phyloP scores from a whole-genome alignment of 2,329 filamentous ascomycete genomes.

The Monilinia vaccinii-corymbosi region DNA sequence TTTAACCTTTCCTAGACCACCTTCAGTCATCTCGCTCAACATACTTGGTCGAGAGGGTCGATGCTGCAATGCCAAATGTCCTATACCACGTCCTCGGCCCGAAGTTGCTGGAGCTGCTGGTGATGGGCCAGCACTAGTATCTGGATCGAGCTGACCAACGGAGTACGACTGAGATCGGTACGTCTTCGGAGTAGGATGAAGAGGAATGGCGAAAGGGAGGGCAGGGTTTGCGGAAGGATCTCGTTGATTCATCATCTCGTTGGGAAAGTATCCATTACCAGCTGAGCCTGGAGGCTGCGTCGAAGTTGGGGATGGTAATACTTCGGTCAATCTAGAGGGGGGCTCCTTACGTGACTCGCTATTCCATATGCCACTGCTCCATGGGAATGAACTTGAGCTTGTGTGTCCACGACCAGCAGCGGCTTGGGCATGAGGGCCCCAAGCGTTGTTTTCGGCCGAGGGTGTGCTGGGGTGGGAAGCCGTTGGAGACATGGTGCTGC shows the following conservation, averaged over 20 bases:
- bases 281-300: slow-evolving; percentile 36
- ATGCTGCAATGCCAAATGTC: slow-evolving; percentile 65
- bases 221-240: slow-evolving; percentile 50
- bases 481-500: slow-evolving; percentile 67
- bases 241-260: slow-evolving; percentile 38
- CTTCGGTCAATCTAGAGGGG: slow-evolving; percentile 63
- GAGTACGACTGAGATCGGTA: slow-evolving; percentile 96
- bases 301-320: slow-evolving; percentile 66
- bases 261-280: slow-evolving; percentile 37
- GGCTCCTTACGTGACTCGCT: slow-evolving; percentile 65
- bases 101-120: slow-evolving; percentile 18
- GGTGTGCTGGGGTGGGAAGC: slow-evolving; percentile 76
- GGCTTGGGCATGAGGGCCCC: slow-evolving; percentile 44
- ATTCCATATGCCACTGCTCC: slow-evolving; percentile 80
- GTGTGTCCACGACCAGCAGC: slow-evolving; percentile 37
- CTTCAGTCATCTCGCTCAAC: slow-evolving; percentile 62
- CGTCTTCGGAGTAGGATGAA: slow-evolving; percentile 85
- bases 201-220: slow-evolving; percentile 77
- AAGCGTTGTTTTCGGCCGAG: slow-evolving; percentile 52
- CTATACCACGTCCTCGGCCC: slow-evolving; percentile 32
- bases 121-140: slow-evolving; percentile 32
- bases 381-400: slow-evolving; percentile 46
- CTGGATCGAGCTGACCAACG: slow-evolving; percentile 77
- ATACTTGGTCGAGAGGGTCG: slow-evolving; percentile 72
- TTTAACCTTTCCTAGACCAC: slow-evolving; percentile 58